Evolutionary conservation across 2,329 filamentous ascomycete genomes (phyloP), one percentile per base, ranked within the genome.

Genomic region (Colletotrichum sp.): DNA sequence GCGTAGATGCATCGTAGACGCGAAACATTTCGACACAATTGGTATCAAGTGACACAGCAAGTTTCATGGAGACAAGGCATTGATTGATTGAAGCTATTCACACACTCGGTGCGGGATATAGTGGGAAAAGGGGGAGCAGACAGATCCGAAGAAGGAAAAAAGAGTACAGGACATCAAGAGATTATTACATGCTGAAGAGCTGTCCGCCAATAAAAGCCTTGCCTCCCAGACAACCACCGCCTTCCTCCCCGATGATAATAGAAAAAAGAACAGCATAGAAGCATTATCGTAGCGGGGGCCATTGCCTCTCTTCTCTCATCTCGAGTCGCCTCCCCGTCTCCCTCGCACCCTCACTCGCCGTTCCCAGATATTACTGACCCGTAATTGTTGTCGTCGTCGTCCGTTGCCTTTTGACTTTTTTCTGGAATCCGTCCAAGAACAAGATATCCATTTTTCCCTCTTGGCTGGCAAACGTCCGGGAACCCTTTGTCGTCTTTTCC

Each of bases 171-270:
- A 83, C 83, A 83, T 83, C 83, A 83, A 83, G 81, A 85, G 84
- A 85, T 84, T 88, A 89, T 87, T 89, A 89, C 86, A 89, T 87
- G 84, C 84, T 85, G 81, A 86, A 85, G 82, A 84, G 83, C 81
- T 79, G 78, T 79, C 77, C 77, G 73, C 75, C 78, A 78, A 78
- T 79, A n/a, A 48, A 82, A 80, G 80, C 81, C 59, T 78, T 77
- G 72, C 78, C 79, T 80, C 79, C 79, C 80, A 80, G 82, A 78
- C 77, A 76, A 78, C 79, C 79, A 78, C 71, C 70, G 71, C 74
- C 75, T 74, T 75, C 75, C 74, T 79, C 74, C 32, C 71, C 61
- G 21, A 21, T 74, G 30, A 72, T 39, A 72, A 36, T 64, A 75
- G 30, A 60, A 71, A 71, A 70, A 43, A 43, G 32, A 67, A 72